phyloP scores from a whole-genome alignment of 2,329 filamentous ascomycete species.

The Ceratocystis ficicola region DNA sequence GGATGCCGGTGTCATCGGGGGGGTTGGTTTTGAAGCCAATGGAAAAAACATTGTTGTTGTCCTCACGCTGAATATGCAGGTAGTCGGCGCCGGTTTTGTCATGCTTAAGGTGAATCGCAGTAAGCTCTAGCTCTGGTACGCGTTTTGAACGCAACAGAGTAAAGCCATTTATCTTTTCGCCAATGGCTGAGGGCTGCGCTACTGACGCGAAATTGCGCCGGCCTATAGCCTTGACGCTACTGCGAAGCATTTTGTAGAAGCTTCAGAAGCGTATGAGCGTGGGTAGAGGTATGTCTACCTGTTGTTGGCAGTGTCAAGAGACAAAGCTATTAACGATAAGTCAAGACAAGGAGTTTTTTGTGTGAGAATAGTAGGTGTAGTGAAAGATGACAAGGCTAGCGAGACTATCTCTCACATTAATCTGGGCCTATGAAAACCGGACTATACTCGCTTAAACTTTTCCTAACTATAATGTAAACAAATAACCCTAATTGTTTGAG shows the following conservation, averaged over 20 bases:
- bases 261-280: neutral
- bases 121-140: slow-evolving; percentile 86
- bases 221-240: slow-evolving; percentile 20
- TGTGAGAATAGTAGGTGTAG: neutral
- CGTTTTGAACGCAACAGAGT: slow-evolving; percentile 80
- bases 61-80: slow-evolving; percentile 84
- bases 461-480: neutral
- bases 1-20: slow-evolving; percentile 87
- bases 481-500: neutral
- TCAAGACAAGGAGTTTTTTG: neutral
- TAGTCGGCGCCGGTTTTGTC: slow-evolving; percentile 95
- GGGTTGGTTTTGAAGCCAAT: slow-evolving; percentile 99
- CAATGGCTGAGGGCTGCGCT: slow-evolving; percentile 47
- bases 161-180: slow-evolving; percentile 85
- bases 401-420: neutral
- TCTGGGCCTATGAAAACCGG: neutral
- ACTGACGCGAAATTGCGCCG: slow-evolving; percentile 20
- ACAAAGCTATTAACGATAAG: neutral
- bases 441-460: slow-evolving; percentile 5
- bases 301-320: neutral
- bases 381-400: slow-evolving; percentile 3
- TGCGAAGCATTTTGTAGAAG: slow-evolving; percentile 18
- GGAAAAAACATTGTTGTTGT: slow-evolving; percentile 98
- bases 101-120: slow-evolving; percentile 79
- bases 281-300: neutral